Percentiles rank a stretch among this genome's conserved stretches.
These are phyloP conservation scores for Trichoderma pleuroti DNA, from an alignment of 2,329 filamentous ascomycete genomes.

Conservation along the genomic window DNA sequence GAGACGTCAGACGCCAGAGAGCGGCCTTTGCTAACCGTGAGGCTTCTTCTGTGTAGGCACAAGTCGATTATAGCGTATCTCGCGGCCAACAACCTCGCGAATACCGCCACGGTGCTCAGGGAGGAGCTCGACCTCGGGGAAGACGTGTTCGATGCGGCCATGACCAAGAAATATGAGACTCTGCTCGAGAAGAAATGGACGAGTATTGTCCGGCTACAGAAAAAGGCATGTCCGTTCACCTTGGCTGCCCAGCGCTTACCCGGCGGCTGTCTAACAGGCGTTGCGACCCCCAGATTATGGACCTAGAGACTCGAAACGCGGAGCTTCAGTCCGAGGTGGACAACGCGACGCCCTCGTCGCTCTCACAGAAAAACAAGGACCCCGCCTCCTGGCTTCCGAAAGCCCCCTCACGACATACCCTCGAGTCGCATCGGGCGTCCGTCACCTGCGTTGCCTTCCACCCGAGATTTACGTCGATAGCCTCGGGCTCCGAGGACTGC, in stretches of 20 bases:
- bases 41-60: slow-evolving; percentile 54
- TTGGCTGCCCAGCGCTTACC: slow-evolving; percentile 17
- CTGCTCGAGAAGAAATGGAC: slow-evolving; percentile 98
- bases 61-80: slow-evolving; percentile 93
- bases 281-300: slow-evolving; percentile 67
- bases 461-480: slow-evolving; percentile 83
- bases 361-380: slow-evolving; percentile 77
- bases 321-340: slow-evolving; percentile 79
- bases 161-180: slow-evolving; percentile 90
- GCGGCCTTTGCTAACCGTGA: slow-evolving; percentile 10
- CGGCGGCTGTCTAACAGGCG: slow-evolving; percentile 19
- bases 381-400: slow-evolving; percentile 83
- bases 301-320: slow-evolving; percentile 73
- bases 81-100: slow-evolving; percentile 65
- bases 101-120: slow-evolving; percentile 67
- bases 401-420: slow-evolving; percentile 72
- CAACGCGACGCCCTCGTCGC: slow-evolving; percentile 69
- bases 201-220: slow-evolving; percentile 87
- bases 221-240: slow-evolving; percentile 59
- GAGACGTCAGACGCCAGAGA: not conserved
- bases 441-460: slow-evolving; percentile 93
- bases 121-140: slow-evolving; percentile 73
- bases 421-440: slow-evolving; percentile 76
- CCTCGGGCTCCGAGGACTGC: slow-evolving; percentile 88
- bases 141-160: slow-evolving; percentile 69